Evolutionary conservation across 2,329 filamentous ascomycete species (phyloP).

Genomic region (Clarireedia sp.): DNA sequence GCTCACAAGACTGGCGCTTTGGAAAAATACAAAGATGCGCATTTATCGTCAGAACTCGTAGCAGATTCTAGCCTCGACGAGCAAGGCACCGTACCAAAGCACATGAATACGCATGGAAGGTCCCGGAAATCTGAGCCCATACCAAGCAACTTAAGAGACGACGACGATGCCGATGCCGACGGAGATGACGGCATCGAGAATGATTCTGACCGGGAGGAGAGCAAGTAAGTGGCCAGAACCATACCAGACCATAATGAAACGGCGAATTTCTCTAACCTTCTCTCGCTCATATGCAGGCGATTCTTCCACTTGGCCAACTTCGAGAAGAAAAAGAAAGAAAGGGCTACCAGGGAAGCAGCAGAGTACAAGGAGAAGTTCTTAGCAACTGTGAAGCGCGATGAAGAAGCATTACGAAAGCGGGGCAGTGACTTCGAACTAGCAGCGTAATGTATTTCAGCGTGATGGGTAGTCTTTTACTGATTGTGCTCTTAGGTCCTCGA

Average conservation of each 20-base stretch:
- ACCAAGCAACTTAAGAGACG: background rate
- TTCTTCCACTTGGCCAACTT: slow-evolving; percentile 1
- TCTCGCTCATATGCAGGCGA: background rate
- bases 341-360: background rate
- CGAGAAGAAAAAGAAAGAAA: slow-evolving; percentile 4
- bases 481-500: background rate
- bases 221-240: slow-evolving; percentile 20
- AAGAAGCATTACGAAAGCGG: background rate
- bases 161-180: slow-evolving; percentile 10
- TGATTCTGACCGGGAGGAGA: slow-evolving; percentile 22
- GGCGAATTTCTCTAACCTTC: background rate
- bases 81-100: background rate
- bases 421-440: background rate
- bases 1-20: background rate
- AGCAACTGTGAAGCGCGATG: background rate
- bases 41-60: background rate
- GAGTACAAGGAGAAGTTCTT: slow-evolving; percentile 1
- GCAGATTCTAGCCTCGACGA: background rate
- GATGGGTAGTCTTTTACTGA: background rate
- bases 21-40: background rate
- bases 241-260: background rate
- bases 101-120: background rate
- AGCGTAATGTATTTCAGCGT: background rate
- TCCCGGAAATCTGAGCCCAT: background rate
- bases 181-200: slow-evolving; percentile 24